Evolutionary conservation across 2,329 filamentous ascomycete genomes (phyloP), one percentile per base, ranked within the genome.

Genomic region (Trichoderma hamatum): DNA sequence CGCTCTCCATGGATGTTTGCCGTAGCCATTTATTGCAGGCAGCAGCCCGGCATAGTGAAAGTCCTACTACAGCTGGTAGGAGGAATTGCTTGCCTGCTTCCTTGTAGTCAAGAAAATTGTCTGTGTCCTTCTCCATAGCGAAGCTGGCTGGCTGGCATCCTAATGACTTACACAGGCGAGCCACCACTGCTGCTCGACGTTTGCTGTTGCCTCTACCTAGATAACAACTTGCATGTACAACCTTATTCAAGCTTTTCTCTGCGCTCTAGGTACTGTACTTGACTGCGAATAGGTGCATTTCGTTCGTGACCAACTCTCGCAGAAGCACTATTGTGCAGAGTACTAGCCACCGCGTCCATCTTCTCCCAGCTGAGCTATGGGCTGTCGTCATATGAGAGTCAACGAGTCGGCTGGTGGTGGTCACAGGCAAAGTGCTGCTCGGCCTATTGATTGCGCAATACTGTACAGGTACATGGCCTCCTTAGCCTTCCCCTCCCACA

Each of bases 381-480:
- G 36, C 52, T 66, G 36, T 66, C 63, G 63, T 66, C 63, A 66
- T 66, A 43, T 43, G 36, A 43, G 36, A 24, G 63, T 32, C 24
- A 56, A 11, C 51, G 26, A 66, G n/a, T 46, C 24, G 46, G 9
- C 51, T 19, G 55, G 26, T 24, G 36, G 62, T 34, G 32, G 62
- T 66, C 32, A 30, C 62, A 32, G 62, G 36, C 63, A n/a, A 58
- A 36, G 26, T 56, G 63, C 63, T 49, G 52, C 52, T 58, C 46
- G 52, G 61, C 30, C 36, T 16, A 32, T 28, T 58, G 67, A 59
- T 73, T 74, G 70, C 67, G 73, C 69, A 77, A 78, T 80, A 80
- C 80, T 81, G 80, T 81, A 79, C 72, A 74, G 78, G 75, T 79
- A 81, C 79, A 74, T 73, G 71, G 59, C 67, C 64, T 71, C 72